These are phyloP conservation scores for Fusarium nisikadoi DNA, from an alignment of 2,329 filamentous ascomycete genomes.

Conservation along the genomic window DNA sequence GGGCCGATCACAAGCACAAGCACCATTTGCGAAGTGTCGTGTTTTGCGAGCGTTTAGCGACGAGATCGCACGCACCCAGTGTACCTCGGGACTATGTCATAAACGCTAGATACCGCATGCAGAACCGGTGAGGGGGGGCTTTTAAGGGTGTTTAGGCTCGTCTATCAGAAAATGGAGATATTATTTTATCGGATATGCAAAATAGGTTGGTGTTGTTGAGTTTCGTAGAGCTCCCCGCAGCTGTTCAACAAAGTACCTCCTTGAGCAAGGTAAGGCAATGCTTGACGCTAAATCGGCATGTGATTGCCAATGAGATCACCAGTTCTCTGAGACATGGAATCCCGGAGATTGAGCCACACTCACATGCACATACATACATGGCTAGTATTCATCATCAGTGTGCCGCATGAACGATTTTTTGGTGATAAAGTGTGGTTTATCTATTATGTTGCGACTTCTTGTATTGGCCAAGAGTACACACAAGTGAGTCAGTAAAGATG, in stretches of 20 bases:
- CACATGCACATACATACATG: constrained; percentile 16
- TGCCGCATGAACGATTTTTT: not conserved
- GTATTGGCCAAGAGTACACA: not conserved
- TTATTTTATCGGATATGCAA: constrained; percentile 26
- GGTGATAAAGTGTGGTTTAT: not conserved
- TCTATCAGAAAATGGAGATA: not conserved
- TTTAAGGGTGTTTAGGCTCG: constrained; percentile 1
- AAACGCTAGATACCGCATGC: constrained; percentile 20
- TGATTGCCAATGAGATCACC: constrained; percentile 47
- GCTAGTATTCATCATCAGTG: not conserved
- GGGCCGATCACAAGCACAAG: constrained; percentile 48
- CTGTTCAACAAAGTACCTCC: constrained; percentile 35
- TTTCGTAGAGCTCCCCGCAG: constrained; percentile 39
- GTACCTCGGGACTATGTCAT: constrained; percentile 35
- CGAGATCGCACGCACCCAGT: constrained; percentile 26
- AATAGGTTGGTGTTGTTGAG: constrained; percentile 37
- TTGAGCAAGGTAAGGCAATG: constrained; percentile 1
- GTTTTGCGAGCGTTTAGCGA: constrained; percentile 20
- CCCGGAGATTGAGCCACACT: constrained; percentile 15
- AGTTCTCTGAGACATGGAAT: constrained; percentile 22
- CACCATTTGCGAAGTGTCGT: constrained; percentile 39
- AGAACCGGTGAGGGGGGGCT: constrained; percentile 12
- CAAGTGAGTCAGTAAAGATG: not conserved
- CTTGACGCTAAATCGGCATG: constrained; percentile 43
- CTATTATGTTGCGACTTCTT: not conserved